Evolutionary conservation across 179 eudicot species (phyloP), one percentile per base, ranked within the genome.

Genomic region (Silene coronaria): DNA sequence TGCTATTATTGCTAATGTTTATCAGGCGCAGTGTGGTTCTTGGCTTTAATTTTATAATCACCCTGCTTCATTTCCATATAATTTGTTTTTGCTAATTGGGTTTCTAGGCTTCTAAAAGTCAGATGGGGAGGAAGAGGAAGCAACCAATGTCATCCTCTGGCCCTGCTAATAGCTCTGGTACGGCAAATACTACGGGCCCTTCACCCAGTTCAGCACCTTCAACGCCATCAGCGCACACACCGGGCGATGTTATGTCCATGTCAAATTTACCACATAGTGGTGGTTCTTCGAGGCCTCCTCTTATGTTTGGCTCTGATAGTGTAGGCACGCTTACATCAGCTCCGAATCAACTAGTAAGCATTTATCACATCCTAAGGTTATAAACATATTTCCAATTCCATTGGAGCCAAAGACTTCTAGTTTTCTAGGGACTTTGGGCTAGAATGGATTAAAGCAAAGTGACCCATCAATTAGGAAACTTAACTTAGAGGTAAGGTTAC

Each of bases 181-280:
- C 99, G 61, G 96, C 93, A 59, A 95, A 95, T 84, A 95, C 98
- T 3, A 86, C 97, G 1, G 98, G 98, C 9, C 98, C 98, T 6
- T 93, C 98, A 51, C 98, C 97, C 51, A 84, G 96, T 82, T 93
- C 98, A 11, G 97, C 97, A 22, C 98, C 98, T 67, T 93, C 98
- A 36, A 90, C 98, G 48, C 98, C 98, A 28, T 93, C 98, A 60
- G 91, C 96, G 34, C 97, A 91, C 53, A 91, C 98, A 21, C 86
- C 96, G 6, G 93, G 96, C 72, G 97, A 93, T 85, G 96, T 84
- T 67, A 91, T 93, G 83, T 90, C 98, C 8, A 84, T 90, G 97
- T 87, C 95, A 76, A 80, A 79, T 76, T 73, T 91, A 83, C 85
- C 91, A 63, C 92, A 91, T 83, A 88, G 80, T 76, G 88, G 93